These are phyloP conservation scores for Coemansia sp. DNA, from an alignment of 192 early-diverging fungal genomes.

Conservation along the genomic window DNA sequence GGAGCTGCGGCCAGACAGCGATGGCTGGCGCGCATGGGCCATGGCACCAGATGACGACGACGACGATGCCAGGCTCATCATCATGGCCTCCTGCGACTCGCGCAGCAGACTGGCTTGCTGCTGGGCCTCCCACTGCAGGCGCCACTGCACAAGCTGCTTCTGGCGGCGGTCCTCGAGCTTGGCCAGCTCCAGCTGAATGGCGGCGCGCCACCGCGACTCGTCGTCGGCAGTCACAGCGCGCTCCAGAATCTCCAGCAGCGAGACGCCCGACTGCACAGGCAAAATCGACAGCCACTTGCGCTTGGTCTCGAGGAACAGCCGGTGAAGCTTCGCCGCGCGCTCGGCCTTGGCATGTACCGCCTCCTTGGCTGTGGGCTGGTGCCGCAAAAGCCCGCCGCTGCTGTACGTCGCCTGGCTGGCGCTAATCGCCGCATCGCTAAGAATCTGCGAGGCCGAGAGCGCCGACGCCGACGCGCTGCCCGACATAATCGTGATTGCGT, in stretches of 20 bases:
- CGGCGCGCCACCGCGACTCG: conserved; percentile 60
- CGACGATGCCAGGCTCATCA: conserved; percentile 11
- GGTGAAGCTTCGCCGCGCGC: conserved; percentile 55
- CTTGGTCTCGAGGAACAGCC: conserved; percentile 85
- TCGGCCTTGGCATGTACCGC: conserved; percentile 53
- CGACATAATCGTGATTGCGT: conserved; percentile 52
- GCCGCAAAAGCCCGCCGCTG: conserved; percentile 41
- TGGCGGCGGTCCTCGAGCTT: conserved; percentile 48
- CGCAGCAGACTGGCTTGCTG: conserved; percentile 39
- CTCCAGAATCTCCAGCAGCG: conserved; percentile 81
- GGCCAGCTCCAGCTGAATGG: conserved; percentile 50
- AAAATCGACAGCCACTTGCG: conserved; percentile 79
- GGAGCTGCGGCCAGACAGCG: conserved; percentile 40
- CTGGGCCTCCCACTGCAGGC: conserved; percentile 51
- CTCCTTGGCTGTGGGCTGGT: conserved; percentile 51
- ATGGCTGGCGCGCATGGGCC: conserved; percentile 10
- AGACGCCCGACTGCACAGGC: conserved; percentile 77
- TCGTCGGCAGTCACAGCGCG: conserved; percentile 67
- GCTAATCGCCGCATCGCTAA: conserved; percentile 49
- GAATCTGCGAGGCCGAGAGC: conserved; percentile 50
- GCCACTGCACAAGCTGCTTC: conserved; percentile 45
- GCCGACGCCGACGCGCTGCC: conserved; percentile 48
- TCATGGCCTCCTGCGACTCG: conserved; percentile 41
- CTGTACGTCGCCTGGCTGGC: conserved; percentile 46
- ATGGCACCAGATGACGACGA: not conserved